Conservation (phyloP, 2,329 filamentous ascomycete genomes). For the Beauveria medogensis region DNA sequence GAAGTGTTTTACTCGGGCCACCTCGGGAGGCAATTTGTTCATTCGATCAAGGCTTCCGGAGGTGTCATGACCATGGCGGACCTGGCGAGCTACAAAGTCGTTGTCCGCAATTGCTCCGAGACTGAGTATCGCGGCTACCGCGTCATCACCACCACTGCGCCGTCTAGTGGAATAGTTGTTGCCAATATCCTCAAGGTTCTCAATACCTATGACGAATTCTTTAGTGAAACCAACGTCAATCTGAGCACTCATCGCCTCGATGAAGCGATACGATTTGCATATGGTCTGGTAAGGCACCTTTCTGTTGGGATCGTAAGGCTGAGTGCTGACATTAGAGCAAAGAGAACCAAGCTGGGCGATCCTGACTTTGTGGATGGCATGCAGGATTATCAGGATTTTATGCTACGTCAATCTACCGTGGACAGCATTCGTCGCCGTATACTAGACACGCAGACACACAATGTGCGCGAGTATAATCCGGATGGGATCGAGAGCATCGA, state of each 20-base stretch:
- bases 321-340: background rate
- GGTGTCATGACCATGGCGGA: conserved; percentile 73
- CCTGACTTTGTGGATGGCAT: conserved; percentile 59
- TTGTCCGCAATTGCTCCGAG: conserved; percentile 49
- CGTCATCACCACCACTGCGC: conserved; percentile 58
- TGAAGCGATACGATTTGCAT: conserved; percentile 76
- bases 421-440: conserved; percentile 42
- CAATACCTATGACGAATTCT: conserved; percentile 60
- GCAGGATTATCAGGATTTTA: conserved; percentile 51
- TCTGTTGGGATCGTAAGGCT: too few species aligned
- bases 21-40: conserved; percentile 62
- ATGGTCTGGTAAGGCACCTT: conserved; percentile 38
- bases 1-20: conserved; percentile 63
- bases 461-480: conserved; percentile 37
- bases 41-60: conserved; percentile 51
- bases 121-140: conserved; percentile 63
- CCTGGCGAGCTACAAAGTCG: conserved; percentile 62
- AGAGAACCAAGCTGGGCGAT: conserved; percentile 67
- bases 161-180: conserved; percentile 64
- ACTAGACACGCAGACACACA: conserved; percentile 29
- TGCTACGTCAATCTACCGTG: conserved; percentile 54
- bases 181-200: conserved; percentile 66
- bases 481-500: conserved; percentile 36
- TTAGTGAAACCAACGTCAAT: conserved; percentile 41
- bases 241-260: conserved; percentile 69